Conservation (phyloP, 768 basidiomycete species). For the Hygrophorus pudorinus region DNA sequence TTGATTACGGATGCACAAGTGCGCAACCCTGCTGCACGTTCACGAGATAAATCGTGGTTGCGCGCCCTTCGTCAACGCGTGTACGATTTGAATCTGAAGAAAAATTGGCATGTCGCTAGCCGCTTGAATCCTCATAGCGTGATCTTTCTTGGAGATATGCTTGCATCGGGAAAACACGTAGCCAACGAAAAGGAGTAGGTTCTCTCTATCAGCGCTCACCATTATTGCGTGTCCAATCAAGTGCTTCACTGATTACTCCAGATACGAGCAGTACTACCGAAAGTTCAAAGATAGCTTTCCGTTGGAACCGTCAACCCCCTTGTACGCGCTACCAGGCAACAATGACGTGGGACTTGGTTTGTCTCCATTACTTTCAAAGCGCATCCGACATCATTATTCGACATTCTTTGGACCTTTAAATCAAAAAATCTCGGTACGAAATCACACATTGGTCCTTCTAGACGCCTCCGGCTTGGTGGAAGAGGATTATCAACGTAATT, state of each 20-base stretch:
- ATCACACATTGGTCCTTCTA: constrained; percentile 63
- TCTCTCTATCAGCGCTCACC: constrained; percentile 12
- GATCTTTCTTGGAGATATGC: constrained; percentile 86
- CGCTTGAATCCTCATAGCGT: constrained; percentile 58
- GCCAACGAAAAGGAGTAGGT: constrained; percentile 66
- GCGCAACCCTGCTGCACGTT: constrained; percentile 24
- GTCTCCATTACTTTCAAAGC: constrained; percentile 33
- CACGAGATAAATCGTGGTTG: constrained; percentile 32
- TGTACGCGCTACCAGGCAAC: constrained; percentile 80
- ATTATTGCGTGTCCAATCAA: constrained; percentile 20
- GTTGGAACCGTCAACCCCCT: constrained; percentile 33
- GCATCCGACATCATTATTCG: constrained; percentile 45
- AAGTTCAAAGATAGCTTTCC: constrained; percentile 68
- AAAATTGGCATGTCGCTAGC: constrained; percentile 68
- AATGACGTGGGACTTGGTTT: constrained; percentile 73
- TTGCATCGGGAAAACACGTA: constrained; percentile 68
- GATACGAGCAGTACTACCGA: constrained; percentile 61
- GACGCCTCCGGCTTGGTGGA: constrained; percentile 70
- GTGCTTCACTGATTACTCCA: constrained; percentile 20
- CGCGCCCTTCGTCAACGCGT: constrained; percentile 39
- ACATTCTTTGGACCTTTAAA: constrained; percentile 72
- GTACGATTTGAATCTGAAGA: constrained; percentile 76
- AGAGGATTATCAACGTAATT: constrained; percentile 50
- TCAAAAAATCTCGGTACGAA: constrained; percentile 50
- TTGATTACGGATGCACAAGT: constrained; percentile 66